Evolutionary conservation across 176 grass and related monocot species (phyloP).

Genomic region (Lolium multiflorum): DNA sequence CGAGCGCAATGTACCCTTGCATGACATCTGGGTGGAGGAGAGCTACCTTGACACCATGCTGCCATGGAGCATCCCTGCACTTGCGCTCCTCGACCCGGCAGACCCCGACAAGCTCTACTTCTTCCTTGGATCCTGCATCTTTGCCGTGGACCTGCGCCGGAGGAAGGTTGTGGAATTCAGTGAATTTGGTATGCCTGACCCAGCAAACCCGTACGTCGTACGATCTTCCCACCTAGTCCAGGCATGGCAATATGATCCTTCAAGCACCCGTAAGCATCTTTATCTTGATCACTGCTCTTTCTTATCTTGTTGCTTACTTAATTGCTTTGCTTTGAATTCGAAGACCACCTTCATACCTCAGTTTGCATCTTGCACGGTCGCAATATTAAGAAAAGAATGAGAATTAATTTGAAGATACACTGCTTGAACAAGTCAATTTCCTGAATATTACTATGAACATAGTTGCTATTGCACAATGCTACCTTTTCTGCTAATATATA

Average conservation of each 20-base stretch:
- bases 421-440: no score
- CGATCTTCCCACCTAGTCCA: conserved; percentile 31
- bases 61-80: neutral
- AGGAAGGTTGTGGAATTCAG: conserved; percentile 1
- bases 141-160: conserved; percentile 12
- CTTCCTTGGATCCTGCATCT: conserved; percentile 24
- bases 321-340: no score
- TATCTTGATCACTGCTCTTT: no score
- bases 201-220: neutral
- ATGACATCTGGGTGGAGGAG: conserved; percentile 12
- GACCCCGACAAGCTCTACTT: conserved; percentile 28
- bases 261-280: neutral
- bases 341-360: no score
- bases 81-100: conserved; percentile 6
- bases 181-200: neutral
- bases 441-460: no score
- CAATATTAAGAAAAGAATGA: no score
- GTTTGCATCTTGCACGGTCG: no score
- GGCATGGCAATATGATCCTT: conserved; percentile 25
- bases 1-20: conserved; percentile 11
- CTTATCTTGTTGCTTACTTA: no score
- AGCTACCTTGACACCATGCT: conserved; percentile 14
- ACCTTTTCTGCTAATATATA: no score
- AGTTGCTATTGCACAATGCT: no score
- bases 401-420: no score